These are phyloP conservation scores for Hirsutella rhossiliensis DNA, from an alignment of 2,329 filamentous ascomycete genomes.

Conservation along the genomic window DNA sequence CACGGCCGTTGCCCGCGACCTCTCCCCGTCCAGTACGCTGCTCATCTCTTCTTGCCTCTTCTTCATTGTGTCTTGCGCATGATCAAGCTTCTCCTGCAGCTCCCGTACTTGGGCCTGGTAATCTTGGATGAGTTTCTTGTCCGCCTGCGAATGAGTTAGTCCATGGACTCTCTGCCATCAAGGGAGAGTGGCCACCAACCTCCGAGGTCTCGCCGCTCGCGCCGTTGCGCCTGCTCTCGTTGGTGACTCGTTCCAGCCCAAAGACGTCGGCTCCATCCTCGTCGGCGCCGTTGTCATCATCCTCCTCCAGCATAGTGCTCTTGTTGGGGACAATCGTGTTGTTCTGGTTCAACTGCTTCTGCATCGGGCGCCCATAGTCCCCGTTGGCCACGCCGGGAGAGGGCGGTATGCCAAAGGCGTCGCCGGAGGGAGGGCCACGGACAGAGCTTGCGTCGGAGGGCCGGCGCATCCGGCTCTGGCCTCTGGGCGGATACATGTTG, in stretches of 20 bases:
- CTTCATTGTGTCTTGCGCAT: slow-evolving; percentile 57
- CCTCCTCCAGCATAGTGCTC: slow-evolving; percentile 93
- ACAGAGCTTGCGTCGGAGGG: slow-evolving; percentile 54
- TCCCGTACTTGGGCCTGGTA: slow-evolving; percentile 67
- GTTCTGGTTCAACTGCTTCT: slow-evolving; percentile 76
- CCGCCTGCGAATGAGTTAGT: slow-evolving; percentile 31
- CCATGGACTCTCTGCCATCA: not conserved
- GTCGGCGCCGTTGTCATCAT: slow-evolving; percentile 50
- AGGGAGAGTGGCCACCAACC: slow-evolving; percentile 15
- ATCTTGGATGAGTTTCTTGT: slow-evolving; percentile 65
- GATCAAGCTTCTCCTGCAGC: slow-evolving; percentile 60
- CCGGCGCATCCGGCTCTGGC: slow-evolving; percentile 39
- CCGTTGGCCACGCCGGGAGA: slow-evolving; percentile 47
- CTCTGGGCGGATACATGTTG: slow-evolving; percentile 34
- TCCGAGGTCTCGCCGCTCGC: slow-evolving; percentile 21
- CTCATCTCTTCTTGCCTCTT: slow-evolving; percentile 61
- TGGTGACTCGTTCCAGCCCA: slow-evolving; percentile 23
- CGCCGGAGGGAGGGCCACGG: slow-evolving; percentile 29
- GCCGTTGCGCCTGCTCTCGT: slow-evolving; percentile 12
- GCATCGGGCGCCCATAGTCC: slow-evolving; percentile 63
- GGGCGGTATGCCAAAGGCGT: slow-evolving; percentile 42
- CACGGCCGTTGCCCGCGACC: slow-evolving; percentile 35
- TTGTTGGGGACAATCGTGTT: slow-evolving; percentile 98
- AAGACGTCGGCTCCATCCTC: slow-evolving; percentile 48
- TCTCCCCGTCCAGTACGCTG: slow-evolving; percentile 45